Evolutionary conservation across 352 stramenopile genomes (phyloP).

Genomic region (Hyaloperonospora arabidopsidis): DNA sequence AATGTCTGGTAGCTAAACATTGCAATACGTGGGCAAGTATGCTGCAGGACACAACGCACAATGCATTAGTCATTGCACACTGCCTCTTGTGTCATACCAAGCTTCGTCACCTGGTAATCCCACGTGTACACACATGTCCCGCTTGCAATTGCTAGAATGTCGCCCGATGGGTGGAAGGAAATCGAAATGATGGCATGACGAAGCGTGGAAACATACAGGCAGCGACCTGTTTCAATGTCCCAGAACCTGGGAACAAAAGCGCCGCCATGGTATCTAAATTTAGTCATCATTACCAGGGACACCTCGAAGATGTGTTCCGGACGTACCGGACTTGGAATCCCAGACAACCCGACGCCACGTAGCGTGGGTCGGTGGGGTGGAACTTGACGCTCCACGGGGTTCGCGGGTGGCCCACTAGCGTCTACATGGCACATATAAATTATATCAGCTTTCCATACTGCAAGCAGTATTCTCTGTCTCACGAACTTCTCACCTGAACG

Average conservation of each 20-base stretch:
- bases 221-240: constrained; percentile 85
- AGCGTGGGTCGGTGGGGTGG: constrained; percentile 89
- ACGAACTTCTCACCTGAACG: constrained; percentile 42
- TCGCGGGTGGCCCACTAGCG: constrained; percentile 72
- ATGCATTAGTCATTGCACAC: constrained; percentile 1
- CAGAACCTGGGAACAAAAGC: constrained; percentile 48
- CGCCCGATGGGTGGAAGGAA: constrained; percentile 91
- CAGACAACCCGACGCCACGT: constrained; percentile 95
- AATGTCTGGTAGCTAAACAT: constrained; percentile 88
- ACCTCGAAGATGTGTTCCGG: neutral
- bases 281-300: neutral
- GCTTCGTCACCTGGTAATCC: constrained; percentile 85
- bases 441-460: constrained; percentile 7
- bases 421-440: constrained; percentile 32
- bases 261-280: neutral
- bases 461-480: constrained; percentile 1
- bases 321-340: constrained; percentile 89
- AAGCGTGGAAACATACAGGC: constrained; percentile 91
- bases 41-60: constrained; percentile 26
- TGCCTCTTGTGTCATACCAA: constrained; percentile 14
- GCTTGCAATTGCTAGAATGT: constrained; percentile 92
- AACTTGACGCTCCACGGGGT: constrained; percentile 98
- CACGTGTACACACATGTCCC: constrained; percentile 93
- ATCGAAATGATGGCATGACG: constrained; percentile 94
- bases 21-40: constrained; percentile 72